Evolutionary conservation across 2,329 filamentous ascomycete species (phyloP), one percentile per base, ranked within the genome.

Genomic region (Penicillium sp.): DNA sequence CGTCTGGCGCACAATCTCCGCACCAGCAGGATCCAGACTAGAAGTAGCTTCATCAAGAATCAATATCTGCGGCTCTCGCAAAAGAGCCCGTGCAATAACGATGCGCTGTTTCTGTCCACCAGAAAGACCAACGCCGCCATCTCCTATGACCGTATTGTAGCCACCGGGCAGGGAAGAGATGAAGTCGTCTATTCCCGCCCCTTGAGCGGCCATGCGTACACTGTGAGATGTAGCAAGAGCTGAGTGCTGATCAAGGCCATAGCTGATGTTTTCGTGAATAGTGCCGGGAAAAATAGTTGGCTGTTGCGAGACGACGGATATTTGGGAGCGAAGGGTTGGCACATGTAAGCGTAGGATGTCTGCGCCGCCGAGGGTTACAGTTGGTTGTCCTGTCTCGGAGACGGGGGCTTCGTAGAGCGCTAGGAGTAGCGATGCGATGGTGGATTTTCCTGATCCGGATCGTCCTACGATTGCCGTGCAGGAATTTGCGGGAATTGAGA

Each of bases 361-460:
- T 2, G 78, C 66, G 0, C 77, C 78, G 1, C 76, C 79, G 0
- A 74, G 57, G 19, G 64, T 67, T 57, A 89, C 83, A 0, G 78
- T 68, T 2, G 64, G 56, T n/a, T 49, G 30, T n/a, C 45, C 54
- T 19, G 42, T 25, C 25, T 41, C 42, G n/a, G 64, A 60, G 1
- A 59, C 45, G 3, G 62, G 59, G 2, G 68, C 57, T 45, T 75
- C 68, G 62, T 93, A 89, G 0, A 96, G 75, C 1, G 86, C 82
- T 3, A 95, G 72, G 0, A 97, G 75, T 0, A 97, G 72, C 0
- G 86, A 81, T 0, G 86, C 79, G 30, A 96, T 77, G 0, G 92
- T 96, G 12, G 87, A 91, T 71, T 99, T 97, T 1, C 93, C 92
- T n/a, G 86, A 88, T 0, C 93, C 92, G 0, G 90, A 95, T 0